A percentile compares a stretch with the other conserved stretches of the same genome.
Evolutionary conservation across 768 basidiomycete species (phyloP).

Genomic region (Lanmaoa pseudosensibilis): DNA sequence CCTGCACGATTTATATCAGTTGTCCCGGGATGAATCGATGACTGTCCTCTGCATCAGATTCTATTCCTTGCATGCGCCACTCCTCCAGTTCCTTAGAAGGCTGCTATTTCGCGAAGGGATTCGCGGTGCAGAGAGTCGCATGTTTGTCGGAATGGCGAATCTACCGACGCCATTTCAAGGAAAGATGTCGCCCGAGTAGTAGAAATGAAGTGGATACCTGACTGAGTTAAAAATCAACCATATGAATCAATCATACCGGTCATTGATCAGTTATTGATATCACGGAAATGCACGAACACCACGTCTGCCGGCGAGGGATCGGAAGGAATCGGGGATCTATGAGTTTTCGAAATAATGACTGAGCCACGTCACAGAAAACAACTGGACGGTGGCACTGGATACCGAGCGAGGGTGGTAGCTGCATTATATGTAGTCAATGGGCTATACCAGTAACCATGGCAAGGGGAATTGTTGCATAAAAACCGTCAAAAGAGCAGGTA

Average conservation of each 20-base stretch:
- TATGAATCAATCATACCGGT: conserved; percentile 7
- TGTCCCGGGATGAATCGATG: conserved; percentile 1
- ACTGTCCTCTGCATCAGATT: background rate
- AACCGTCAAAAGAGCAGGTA: background rate
- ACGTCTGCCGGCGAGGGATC: background rate
- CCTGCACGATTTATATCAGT: background rate
- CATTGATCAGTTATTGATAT: conserved; percentile 4
- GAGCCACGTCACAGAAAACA: background rate
- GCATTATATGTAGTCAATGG: background rate
- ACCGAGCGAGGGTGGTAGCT: background rate
- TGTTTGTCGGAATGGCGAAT: conserved; percentile 7
- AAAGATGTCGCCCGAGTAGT: background rate
- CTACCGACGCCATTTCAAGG: conserved; percentile 6
- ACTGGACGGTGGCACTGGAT: background rate
- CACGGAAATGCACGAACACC: conserved; percentile 6
- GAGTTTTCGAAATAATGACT: background rate
- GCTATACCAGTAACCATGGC: background rate
- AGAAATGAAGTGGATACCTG: background rate
- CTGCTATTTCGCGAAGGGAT: conserved; percentile 2
- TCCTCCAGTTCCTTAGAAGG: background rate
- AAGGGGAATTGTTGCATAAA: background rate
- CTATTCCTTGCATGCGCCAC: conserved; percentile 2
- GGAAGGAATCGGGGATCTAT: background rate
- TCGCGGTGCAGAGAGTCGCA: conserved; percentile 5
- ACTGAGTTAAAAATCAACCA: background rate